A percentile compares a stretch with the other conserved stretches of the same genome.
Evolutionary conservation across 805 yeast genomes (phyloP).

Genomic region (Hanseniaspora nectarophila): DNA sequence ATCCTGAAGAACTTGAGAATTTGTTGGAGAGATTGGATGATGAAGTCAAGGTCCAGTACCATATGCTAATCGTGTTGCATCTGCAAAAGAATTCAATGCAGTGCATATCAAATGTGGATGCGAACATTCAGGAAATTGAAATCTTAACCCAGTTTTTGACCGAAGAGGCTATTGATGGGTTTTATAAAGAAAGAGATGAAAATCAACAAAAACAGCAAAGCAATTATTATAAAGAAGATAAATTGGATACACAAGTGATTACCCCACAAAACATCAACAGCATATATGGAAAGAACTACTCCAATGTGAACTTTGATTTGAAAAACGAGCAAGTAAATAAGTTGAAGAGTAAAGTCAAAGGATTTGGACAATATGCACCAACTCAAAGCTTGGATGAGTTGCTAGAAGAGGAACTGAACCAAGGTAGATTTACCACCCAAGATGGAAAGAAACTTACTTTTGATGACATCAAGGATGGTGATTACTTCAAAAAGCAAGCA

Average conservation of each 20-base stretch:
- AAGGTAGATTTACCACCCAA: constrained; percentile 64
- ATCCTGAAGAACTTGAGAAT: constrained; percentile 23
- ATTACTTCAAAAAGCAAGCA: constrained; percentile 24
- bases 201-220: constrained; percentile 2
- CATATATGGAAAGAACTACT: constrained; percentile 40
- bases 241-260: constrained; percentile 38
- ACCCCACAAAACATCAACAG: constrained; percentile 4
- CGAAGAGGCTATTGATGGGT: constrained; percentile 20
- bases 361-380: constrained; percentile 86
- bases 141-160: constrained; percentile 42
- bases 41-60: constrained; percentile 46
- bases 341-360: constrained; percentile 55
- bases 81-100: constrained; percentile 10
- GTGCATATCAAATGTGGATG: constrained; percentile 38
- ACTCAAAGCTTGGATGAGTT: constrained; percentile 91
- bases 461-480: constrained; percentile 12
- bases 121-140: constrained; percentile 51
- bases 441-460: constrained; percentile 26
- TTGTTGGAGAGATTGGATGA: constrained; percentile 37
- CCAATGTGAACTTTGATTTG: constrained; percentile 11
- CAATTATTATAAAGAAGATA: constrained; percentile 25
- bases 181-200: constrained; percentile 17
- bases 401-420: constrained; percentile 69
- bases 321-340: constrained; percentile 30
- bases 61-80: constrained; percentile 22